Evolutionary conservation across 2,329 filamentous ascomycete species (phyloP).

Genomic region (Fusarium proliferatum): DNA sequence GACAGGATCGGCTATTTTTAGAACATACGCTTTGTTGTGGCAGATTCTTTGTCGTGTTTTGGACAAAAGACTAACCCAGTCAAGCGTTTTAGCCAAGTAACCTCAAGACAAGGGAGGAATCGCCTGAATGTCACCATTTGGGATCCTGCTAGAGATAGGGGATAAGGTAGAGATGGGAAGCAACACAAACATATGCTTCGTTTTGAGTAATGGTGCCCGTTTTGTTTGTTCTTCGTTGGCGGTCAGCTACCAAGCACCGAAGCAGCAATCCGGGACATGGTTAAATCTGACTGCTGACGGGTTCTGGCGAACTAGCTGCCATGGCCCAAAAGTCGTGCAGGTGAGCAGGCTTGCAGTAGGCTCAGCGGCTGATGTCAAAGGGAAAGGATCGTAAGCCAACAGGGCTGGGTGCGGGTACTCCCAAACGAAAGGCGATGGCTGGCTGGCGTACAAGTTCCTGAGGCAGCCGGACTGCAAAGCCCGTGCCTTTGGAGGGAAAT

Average conservation of each 20-base stretch:
- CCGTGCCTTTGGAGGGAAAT: slow-evolving; percentile 33
- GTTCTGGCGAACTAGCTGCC: neutral
- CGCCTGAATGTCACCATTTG: slow-evolving; percentile 18
- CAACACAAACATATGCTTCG: slow-evolving; percentile 19
- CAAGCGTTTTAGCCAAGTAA: slow-evolving; percentile 20
- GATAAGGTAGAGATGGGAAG: neutral
- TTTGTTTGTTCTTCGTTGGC: slow-evolving; percentile 18
- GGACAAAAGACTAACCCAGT: slow-evolving; percentile 33
- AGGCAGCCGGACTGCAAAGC: slow-evolving; percentile 25
- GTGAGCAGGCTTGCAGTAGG: slow-evolving; percentile 36
- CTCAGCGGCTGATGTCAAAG: slow-evolving; percentile 39
- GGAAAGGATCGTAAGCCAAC: slow-evolving; percentile 44
- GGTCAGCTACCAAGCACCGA: slow-evolving; percentile 35
- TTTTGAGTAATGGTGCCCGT: neutral
- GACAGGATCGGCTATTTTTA: slow-evolving; percentile 39
- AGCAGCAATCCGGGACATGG: slow-evolving; percentile 23
- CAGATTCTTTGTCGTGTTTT: slow-evolving; percentile 40
- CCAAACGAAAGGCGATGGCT: slow-evolving; percentile 20
- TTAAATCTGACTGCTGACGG: slow-evolving; percentile 42
- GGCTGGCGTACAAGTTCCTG: slow-evolving; percentile 20
- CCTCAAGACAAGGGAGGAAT: slow-evolving; percentile 24
- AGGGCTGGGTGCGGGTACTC: slow-evolving; percentile 39
- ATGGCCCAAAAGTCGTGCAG: slow-evolving; percentile 28
- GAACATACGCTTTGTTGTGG: slow-evolving; percentile 24
- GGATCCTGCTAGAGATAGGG: neutral